These are phyloP conservation scores for Vachellia pachyceras DNA, from an alignment of 306 rosid species.

Conservation along the genomic window DNA sequence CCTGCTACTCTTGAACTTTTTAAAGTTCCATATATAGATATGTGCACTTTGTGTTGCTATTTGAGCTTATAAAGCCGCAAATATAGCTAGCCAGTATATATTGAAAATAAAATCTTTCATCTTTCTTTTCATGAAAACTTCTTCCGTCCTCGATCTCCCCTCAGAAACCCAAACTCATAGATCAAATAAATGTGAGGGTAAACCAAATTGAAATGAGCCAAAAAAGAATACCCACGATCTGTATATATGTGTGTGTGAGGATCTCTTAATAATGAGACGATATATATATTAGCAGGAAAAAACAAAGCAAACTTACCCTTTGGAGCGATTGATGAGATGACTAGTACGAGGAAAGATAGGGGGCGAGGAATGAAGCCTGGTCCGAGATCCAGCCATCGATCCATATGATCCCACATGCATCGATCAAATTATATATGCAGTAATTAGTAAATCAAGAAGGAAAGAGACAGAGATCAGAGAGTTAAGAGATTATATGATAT, in stretches of 20 bases:
- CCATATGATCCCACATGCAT: not conserved
- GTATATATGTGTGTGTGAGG: not conserved
- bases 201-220: not conserved
- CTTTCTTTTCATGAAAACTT: not conserved
- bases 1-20: not conserved
- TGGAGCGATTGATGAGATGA: not conserved
- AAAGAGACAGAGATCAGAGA: not conserved
- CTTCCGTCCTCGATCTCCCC: not conserved
- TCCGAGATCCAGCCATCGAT: constrained; percentile 51
- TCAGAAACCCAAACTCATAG: not conserved
- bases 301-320: constrained; percentile 2
- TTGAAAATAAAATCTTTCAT: not conserved
- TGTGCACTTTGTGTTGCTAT: not conserved
- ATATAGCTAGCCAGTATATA: not conserved
- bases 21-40: not conserved
- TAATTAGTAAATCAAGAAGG: constrained; percentile 4
- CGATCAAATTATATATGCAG: not conserved
- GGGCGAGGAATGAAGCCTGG: constrained; percentile 68
- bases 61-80: constrained; percentile 5
- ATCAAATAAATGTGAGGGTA: not conserved
- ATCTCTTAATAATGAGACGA: not conserved
- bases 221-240: not conserved
- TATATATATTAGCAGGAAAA: not conserved
- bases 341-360: constrained; percentile 43
- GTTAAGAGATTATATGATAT: not conserved